phyloP scores from a whole-genome alignment of 306 rosid species.

The Cucurbita argyrosperma region DNA sequence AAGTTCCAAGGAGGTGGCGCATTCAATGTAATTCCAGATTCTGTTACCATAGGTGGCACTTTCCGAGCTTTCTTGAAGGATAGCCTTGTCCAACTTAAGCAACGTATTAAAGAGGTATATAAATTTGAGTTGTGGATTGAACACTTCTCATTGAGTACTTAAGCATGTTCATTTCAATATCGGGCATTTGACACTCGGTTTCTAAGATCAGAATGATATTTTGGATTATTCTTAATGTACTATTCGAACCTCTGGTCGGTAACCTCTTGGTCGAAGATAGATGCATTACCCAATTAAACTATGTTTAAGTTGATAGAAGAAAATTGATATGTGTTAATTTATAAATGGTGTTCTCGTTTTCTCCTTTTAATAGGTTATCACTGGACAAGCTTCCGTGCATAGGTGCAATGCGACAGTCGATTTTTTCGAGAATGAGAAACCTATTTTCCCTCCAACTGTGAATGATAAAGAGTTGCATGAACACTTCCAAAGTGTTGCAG shows the following conservation, averaged over 20 bases:
- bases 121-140: neutral
- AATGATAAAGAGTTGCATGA: conserved; percentile 41
- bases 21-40: conserved; percentile 84
- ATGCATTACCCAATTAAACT: too few species aligned
- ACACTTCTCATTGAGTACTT: neutral
- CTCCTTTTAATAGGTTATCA: conserved; percentile 42
- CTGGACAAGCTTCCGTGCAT: conserved; percentile 69
- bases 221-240: neutral
- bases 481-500: conserved; percentile 40
- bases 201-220: neutral
- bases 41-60: conserved; percentile 77
- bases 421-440: conserved; percentile 25
- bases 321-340: neutral
- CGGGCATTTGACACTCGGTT: neutral
- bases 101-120: conserved; percentile 53
- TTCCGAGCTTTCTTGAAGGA: conserved; percentile 53
- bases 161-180: neutral
- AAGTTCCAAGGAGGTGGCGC: conserved; percentile 79
- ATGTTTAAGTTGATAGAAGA: too few species aligned
- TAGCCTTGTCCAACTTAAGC: conserved; percentile 34
- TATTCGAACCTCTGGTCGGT: too few species aligned
- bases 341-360: neutral
- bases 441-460: conserved; percentile 44
- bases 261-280: too few species aligned
- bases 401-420: conserved; percentile 68